phyloP scores from a whole-genome alignment of 495 filamentous ascomycete species.

The Penicillium ucsense region DNA sequence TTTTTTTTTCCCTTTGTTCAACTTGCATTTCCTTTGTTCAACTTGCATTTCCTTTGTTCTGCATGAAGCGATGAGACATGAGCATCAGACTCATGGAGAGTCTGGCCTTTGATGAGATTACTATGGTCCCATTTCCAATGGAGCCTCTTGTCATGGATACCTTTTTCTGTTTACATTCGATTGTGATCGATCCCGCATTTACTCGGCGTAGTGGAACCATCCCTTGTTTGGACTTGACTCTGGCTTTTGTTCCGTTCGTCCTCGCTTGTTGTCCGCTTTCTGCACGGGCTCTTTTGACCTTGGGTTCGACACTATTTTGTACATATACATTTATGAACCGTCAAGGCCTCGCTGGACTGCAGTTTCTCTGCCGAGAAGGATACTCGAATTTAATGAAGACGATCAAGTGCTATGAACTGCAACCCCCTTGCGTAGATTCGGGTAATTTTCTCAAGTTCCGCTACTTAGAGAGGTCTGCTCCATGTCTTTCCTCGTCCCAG shows the following conservation, averaged over 20 bases:
- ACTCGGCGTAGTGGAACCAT: slow-evolving; percentile 16
- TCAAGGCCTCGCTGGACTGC: not conserved
- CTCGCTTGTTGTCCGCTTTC: slow-evolving; percentile 5
- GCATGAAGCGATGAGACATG: slow-evolving; percentile 24
- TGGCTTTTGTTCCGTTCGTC: slow-evolving; percentile 6
- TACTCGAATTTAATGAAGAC: slow-evolving; percentile 3
- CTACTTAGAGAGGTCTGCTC: too few species aligned
- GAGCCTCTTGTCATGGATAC: too few species aligned
- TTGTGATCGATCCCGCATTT: slow-evolving; percentile 19
- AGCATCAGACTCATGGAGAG: slow-evolving; percentile 13
- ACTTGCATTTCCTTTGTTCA: not conserved
- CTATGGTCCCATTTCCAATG: too few species aligned
- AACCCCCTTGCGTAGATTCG: too few species aligned
- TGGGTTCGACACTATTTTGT: slow-evolving; percentile 6
- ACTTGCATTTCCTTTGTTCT: slow-evolving; percentile 7
- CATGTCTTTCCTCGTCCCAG: too few species aligned
- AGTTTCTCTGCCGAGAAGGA: not conserved
- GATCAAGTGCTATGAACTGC: not conserved
- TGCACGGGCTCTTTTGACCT: not conserved
- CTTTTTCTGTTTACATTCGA: slow-evolving; percentile 2
- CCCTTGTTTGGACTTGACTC: slow-evolving; percentile 9
- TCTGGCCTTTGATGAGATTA: slow-evolving; percentile 2
- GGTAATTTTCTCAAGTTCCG: too few species aligned
- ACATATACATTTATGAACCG: slow-evolving; percentile 10
- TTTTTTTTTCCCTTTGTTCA: slow-evolving; percentile 4